These are phyloP conservation scores for Coemansia sp. DNA, from an alignment of 192 early-diverging fungal species.

Conservation along the genomic window DNA sequence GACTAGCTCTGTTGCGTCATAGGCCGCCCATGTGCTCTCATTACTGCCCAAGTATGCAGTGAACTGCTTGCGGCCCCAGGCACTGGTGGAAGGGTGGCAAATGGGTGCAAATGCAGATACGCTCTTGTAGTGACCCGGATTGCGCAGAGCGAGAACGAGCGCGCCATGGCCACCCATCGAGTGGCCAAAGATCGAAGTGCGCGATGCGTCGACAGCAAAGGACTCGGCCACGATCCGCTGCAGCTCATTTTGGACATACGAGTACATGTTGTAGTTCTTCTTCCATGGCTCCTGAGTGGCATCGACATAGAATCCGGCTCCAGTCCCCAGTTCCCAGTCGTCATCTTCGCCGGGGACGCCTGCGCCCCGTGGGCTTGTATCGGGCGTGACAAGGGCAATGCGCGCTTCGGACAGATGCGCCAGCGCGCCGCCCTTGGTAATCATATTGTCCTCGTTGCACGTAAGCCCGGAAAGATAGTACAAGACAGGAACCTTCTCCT, in stretches of 20 bases:
- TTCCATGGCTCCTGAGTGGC: conserved; percentile 75
- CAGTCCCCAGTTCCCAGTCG: conserved; percentile 50
- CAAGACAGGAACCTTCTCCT: conserved; percentile 44
- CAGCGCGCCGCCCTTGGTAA: conserved; percentile 78
- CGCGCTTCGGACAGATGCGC: conserved; percentile 61
- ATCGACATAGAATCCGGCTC: conserved; percentile 70
- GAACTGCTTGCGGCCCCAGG: conserved; percentile 83
- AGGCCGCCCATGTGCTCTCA: conserved; percentile 58
- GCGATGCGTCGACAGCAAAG: conserved; percentile 61
- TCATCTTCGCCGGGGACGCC: conserved; percentile 72
- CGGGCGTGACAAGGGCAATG: conserved; percentile 78
- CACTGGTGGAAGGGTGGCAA: conserved; percentile 64
- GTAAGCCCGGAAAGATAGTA: conserved; percentile 84
- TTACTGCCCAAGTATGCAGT: conserved; percentile 68
- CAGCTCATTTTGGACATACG: conserved; percentile 76
- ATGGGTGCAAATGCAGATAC: conserved; percentile 86
- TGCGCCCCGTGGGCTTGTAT: conserved; percentile 78
- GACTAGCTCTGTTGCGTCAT: conserved; percentile 75
- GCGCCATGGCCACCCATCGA: conserved; percentile 92
- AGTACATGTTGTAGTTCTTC: conserved; percentile 79
- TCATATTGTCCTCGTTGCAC: conserved; percentile 85
- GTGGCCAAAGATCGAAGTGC: conserved; percentile 68
- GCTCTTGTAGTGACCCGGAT: conserved; percentile 65
- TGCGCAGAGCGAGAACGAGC: conserved; percentile 70
- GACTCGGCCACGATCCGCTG: conserved; percentile 56